Conservation (phyloP, 139 green algal species). For the Micromonas commoda region DNA sequence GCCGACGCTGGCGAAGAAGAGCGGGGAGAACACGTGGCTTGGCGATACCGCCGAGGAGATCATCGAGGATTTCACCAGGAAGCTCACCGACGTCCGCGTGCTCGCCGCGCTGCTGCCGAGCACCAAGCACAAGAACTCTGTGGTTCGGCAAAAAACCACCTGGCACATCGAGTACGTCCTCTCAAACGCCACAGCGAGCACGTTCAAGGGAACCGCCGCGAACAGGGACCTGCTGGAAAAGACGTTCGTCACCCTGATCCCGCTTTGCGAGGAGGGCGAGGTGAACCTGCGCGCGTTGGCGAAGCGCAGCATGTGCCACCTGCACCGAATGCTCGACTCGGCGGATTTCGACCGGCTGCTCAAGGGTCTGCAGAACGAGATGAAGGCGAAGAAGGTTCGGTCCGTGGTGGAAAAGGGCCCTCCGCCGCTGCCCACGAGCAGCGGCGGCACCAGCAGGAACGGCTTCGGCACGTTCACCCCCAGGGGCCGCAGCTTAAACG, state of each 20-base stretch:
- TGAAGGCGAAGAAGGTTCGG: conserved; percentile 25
- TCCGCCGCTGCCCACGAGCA: conserved; percentile 28
- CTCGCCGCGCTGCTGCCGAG: conserved; percentile 46
- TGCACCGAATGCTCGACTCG: neutral
- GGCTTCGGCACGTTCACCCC: no score
- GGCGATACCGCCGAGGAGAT: conserved; percentile 58
- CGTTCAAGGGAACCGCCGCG: neutral
- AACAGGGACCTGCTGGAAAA: conserved; percentile 3
- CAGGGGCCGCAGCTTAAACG: no score
- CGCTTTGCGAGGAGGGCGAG: conserved; percentile 3
- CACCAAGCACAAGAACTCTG: conserved; percentile 43
- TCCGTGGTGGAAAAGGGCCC: conserved; percentile 49
- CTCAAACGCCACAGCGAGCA: conserved; percentile 4
- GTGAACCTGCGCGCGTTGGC: neutral
- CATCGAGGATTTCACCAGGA: conserved; percentile 50
- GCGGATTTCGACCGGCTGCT: conserved; percentile 5
- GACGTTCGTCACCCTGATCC: neutral
- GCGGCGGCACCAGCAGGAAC: neutral
- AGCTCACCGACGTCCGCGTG: conserved; percentile 30
- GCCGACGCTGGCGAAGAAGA: conserved; percentile 68
- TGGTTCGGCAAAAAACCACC: conserved; percentile 35
- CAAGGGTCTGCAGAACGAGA: neutral
- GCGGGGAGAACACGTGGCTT: conserved; percentile 70
- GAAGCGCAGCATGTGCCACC: conserved; percentile 11
- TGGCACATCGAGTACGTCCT: conserved; percentile 54